A percentile compares a stretch with the other conserved stretches of the same genome.
Evolutionary conservation across 1,139 yeast genomes (phyloP).

Genomic region (Tardiomyces depauwii): DNA sequence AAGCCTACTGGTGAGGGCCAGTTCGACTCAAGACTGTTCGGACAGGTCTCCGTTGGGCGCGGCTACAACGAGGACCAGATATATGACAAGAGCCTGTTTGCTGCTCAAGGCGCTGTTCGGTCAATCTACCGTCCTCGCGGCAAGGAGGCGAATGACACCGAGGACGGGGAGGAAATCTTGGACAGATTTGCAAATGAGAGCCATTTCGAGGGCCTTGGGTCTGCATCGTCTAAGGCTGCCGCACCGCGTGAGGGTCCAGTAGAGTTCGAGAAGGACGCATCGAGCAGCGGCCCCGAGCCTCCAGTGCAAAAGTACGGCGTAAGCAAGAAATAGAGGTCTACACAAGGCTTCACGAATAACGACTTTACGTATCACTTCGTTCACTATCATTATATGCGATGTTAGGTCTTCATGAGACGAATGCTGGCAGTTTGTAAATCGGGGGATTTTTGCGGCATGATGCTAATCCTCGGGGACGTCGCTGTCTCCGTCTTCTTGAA

Average conservation of each 20-base stretch:
- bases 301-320: background rate
- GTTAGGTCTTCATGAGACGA: constrained; percentile 11
- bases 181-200: constrained; percentile 23
- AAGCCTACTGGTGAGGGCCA: constrained; percentile 29
- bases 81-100: constrained; percentile 47
- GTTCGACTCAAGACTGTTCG: constrained; percentile 45
- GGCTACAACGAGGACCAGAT: constrained; percentile 37
- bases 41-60: constrained; percentile 29
- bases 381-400: constrained; percentile 9
- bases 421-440: too few species aligned
- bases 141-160: constrained; percentile 14
- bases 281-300: background rate
- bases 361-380: constrained; percentile 6
- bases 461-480: background rate
- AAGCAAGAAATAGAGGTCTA: background rate
- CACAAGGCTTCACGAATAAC: background rate
- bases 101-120: constrained; percentile 38
- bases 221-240: constrained; percentile 14
- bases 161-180: constrained; percentile 23
- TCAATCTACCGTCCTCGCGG: constrained; percentile 36
- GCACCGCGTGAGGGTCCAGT: constrained; percentile 35
- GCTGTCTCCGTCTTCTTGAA: constrained; percentile 25
- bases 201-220: constrained; percentile 27
- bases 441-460: too few species aligned
- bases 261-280: constrained; percentile 37